phyloP scores from a whole-genome alignment of 108 stramenopile species.

The Mediolabrus comicus region DNA sequence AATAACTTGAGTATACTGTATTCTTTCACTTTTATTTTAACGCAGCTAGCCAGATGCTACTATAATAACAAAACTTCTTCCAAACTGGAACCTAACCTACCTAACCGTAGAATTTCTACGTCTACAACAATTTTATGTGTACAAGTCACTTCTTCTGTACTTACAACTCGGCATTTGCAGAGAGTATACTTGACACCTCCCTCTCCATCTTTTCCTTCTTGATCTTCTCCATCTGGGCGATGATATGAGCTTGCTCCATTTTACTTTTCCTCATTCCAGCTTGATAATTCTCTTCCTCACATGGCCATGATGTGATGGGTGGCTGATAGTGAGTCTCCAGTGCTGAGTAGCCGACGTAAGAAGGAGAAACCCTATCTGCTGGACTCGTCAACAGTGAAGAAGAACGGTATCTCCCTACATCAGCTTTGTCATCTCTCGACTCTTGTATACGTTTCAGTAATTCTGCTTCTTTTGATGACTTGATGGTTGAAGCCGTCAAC shows the following conservation, averaged over 20 bases:
- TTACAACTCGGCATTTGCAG: neutral
- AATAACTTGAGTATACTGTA: too few species aligned
- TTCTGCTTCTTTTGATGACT: constrained; percentile 36
- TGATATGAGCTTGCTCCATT: constrained; percentile 18
- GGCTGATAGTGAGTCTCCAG: neutral
- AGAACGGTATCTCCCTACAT: neutral
- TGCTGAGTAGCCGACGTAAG: neutral
- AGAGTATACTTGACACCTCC: neutral
- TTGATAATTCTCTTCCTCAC: constrained; percentile 1
- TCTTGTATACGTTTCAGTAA: constrained; percentile 26
- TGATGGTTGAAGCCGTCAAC: constrained; percentile 27
- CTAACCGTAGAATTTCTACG: too few species aligned
- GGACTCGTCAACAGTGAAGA: constrained; percentile 2
- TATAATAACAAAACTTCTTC: too few species aligned
- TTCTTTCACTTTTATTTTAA: too few species aligned
- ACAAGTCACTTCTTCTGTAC: too few species aligned
- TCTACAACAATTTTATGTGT: too few species aligned
- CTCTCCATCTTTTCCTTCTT: constrained; percentile 12
- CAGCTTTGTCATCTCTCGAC: constrained; percentile 15
- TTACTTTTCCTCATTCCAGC: constrained; percentile 8
- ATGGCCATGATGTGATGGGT: neutral
- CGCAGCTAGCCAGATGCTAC: too few species aligned
- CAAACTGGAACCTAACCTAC: too few species aligned
- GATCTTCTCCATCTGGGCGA: constrained; percentile 24
- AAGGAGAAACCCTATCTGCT: neutral